Base-by-base conservation (phyloP, 2,329 filamentous ascomycete species). In the Ceratocystis cubensis region DNA sequence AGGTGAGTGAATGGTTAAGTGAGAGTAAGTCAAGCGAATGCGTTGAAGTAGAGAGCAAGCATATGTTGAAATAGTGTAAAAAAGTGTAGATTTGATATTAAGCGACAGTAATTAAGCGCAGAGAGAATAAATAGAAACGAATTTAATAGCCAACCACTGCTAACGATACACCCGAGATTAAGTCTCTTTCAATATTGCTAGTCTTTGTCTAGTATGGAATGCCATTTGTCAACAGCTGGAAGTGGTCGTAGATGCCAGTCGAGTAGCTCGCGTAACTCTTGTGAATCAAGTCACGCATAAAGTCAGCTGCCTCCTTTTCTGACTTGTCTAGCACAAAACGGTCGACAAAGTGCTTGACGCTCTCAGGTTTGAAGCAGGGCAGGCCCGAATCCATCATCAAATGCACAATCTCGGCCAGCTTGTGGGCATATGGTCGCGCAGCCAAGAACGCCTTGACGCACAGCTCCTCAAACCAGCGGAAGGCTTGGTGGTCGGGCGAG, bases 351-450 rank as follows among this genome's bases (percentile, higher is more conserved):
- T 96, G 91, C 76, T 88, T 85, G 69, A 99, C 88, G 13, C 89
- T 96, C 75, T 96, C 90, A 0, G 93, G 92, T 77, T 96, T 97
- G 82, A 99, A 99, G 78, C 94, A 99, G 5, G 94, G 94, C 72
- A 99, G 76, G 0, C 94, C 94, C 70, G 88, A 94, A 73, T 96
- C 94, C 79, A 97, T 86, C 95, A 99, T 99, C 73, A 96, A 82
- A 69, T 88, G 82, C 22, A 99, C 91, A 69, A 97, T 88, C 76
- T 96, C 91, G 69, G 86, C 85, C 61, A 99, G 81, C 78, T 96
- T 94, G 72, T 94, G 89, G 69, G 87, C 87, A 75, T 97, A 89
- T 70, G 89, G 91, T 10, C 94, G 82, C 48, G 86, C 87, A 3
- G 92, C 93, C 53, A 99, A 80, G 81, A 96, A 99, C 1, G 92